Evolutionary conservation across 1,139 yeast genomes (phyloP).

Genomic region (Insectozyma bohioensis): DNA sequence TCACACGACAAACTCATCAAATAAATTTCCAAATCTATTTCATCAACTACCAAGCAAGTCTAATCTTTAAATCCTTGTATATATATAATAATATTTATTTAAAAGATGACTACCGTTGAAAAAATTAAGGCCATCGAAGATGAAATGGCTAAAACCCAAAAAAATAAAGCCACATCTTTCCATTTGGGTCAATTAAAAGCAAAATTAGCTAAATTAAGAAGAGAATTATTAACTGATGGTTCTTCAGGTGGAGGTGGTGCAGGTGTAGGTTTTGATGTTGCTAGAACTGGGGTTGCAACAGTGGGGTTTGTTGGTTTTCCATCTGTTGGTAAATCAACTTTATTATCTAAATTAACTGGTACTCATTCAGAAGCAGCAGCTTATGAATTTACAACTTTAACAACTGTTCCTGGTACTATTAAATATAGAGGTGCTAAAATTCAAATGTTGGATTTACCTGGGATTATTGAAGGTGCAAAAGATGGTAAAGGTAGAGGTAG

Average conservation of each 20-base stretch:
- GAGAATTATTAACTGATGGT: conserved; percentile 84
- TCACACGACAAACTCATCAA: conserved; percentile 10
- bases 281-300: conserved; percentile 95
- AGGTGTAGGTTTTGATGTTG: conserved; percentile 93
- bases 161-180: conserved; percentile 92
- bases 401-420: conserved; percentile 96
- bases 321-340: conserved; percentile 94
- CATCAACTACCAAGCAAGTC: no score
- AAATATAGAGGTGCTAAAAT: conserved; percentile 96
- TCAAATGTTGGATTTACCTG: conserved; percentile 97
- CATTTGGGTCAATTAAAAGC: conserved; percentile 98
- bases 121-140: conserved; percentile 90
- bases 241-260: conserved; percentile 77
- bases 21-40: no score
- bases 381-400: conserved; percentile 93
- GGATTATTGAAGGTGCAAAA: conserved; percentile 98
- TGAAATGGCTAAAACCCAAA: conserved; percentile 94
- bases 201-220: conserved; percentile 87
- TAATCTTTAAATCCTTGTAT: background rate
- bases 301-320: conserved; percentile 98
- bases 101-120: conserved; percentile 76
- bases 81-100: background rate
- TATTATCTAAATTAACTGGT: conserved; percentile 85
- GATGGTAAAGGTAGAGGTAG: conserved; percentile 99
- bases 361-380: conserved; percentile 97